Percentiles rank a stretch among this genome's conserved stretches.
These are phyloP conservation scores for Lasiosphaeria ovina DNA, from an alignment of 495 filamentous ascomycete genomes.

Conservation along the genomic window DNA sequence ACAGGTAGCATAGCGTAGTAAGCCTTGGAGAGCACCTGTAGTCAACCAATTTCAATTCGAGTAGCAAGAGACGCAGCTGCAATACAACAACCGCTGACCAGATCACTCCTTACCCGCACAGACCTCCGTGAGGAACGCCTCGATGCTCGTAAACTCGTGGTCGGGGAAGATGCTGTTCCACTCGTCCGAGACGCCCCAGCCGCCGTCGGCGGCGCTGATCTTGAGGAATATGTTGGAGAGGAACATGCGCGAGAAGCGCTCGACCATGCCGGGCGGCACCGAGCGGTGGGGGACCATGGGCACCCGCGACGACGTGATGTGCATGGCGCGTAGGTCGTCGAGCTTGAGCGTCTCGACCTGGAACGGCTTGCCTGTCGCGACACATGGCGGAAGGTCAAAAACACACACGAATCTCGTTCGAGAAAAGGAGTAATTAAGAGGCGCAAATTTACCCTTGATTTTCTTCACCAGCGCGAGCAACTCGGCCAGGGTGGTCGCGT, in stretches of 20 bases:
- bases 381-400: too few relatives aligned
- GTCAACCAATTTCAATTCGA: too few relatives aligned
- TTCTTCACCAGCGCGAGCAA: conserved; percentile 47
- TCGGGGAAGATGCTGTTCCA: conserved; percentile 54
- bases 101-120: too few relatives aligned
- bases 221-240: conserved; percentile 40
- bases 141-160: conserved; percentile 48
- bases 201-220: not conserved
- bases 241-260: conserved; percentile 31
- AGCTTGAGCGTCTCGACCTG: conserved; percentile 42
- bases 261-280: conserved; percentile 40
- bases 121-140: conserved; percentile 42
- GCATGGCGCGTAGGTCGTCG: conserved; percentile 45
- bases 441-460: too few relatives aligned
- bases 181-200: conserved; percentile 44
- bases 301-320: conserved; percentile 45
- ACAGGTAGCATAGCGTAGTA: too few relatives aligned
- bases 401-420: too few relatives aligned
- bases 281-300: conserved; percentile 42
- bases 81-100: too few relatives aligned
- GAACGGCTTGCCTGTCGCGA: conserved; percentile 44
- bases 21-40: too few relatives aligned
- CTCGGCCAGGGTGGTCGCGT: conserved; percentile 38
- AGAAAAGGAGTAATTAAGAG: too few relatives aligned
- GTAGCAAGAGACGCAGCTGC: too few relatives aligned